Evolutionary conservation across 2,329 filamentous ascomycete genomes (phyloP).

Genomic region (Cryphonectria nitschkei): DNA sequence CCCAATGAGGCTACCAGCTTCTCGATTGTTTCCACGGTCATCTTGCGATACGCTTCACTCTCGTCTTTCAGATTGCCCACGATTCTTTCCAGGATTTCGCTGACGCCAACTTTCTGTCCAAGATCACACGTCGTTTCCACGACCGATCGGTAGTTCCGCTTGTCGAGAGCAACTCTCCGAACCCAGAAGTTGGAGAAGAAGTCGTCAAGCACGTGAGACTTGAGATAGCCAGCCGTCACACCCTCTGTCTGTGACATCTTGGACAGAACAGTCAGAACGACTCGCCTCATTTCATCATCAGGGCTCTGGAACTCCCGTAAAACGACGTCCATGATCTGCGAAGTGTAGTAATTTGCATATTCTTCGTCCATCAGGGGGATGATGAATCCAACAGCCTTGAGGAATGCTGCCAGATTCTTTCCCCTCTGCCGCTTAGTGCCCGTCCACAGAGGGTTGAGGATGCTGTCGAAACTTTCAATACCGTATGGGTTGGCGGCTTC

Average conservation of each 20-base stretch:
- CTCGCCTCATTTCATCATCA: constrained; percentile 99
- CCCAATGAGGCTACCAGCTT: constrained; percentile 93
- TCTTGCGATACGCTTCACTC: constrained; percentile 96
- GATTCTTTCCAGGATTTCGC: constrained; percentile 91
- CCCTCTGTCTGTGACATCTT: constrained; percentile 94
- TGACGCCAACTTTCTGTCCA: constrained; percentile 95
- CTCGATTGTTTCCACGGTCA: constrained; percentile 98
- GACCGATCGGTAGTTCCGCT: constrained; percentile 96
- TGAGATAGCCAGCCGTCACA: constrained; percentile 92
- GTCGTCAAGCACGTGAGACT: constrained; percentile 90
- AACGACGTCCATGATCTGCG: constrained; percentile 98
- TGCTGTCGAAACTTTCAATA: constrained; percentile 98
- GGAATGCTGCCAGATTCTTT: constrained; percentile 91
- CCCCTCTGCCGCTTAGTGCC: constrained; percentile 94
- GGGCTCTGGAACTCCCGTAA: constrained; percentile 95
- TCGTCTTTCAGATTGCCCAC: constrained; percentile 98
- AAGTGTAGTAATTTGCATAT: constrained; percentile 98
- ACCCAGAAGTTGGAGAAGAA: constrained; percentile 99
- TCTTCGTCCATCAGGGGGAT: constrained; percentile 99
- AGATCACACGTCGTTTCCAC: constrained; percentile 98
- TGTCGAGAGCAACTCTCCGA: constrained; percentile 92
- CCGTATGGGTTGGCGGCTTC: constrained; percentile 97
- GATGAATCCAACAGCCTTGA: constrained; percentile 97
- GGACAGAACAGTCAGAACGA: constrained; percentile 94
- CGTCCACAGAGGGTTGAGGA: constrained; percentile 95